These are phyloP conservation scores for Flaveria sonorensis DNA, from an alignment of 129 eudicot species.

Conservation along the genomic window DNA sequence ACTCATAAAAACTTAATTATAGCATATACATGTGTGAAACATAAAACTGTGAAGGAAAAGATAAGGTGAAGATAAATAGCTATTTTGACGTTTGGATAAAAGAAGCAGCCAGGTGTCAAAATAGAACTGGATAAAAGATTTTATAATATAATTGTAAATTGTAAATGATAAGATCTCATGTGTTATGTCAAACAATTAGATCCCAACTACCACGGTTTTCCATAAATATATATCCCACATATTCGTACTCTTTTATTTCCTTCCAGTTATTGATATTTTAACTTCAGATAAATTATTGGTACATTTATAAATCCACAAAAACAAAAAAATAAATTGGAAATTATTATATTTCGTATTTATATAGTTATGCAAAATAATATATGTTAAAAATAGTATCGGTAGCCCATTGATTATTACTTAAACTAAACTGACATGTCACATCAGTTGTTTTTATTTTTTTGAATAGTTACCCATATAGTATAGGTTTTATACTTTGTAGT, in stretches of 20 bases:
- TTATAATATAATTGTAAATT: conserved; percentile 4
- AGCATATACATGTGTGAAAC: conserved; percentile 26
- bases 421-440: too few relatives aligned
- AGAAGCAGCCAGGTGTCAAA: conserved; percentile 30
- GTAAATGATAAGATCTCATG: conserved; percentile 36
- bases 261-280: neutral
- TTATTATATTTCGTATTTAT: too few relatives aligned
- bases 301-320: neutral
- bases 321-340: too few relatives aligned
- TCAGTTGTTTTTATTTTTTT: too few relatives aligned
- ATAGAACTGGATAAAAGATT: conserved; percentile 20
- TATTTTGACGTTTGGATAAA: conserved; percentile 27
- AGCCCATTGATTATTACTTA: too few relatives aligned
- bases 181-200: conserved; percentile 35
- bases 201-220: conserved; percentile 23
- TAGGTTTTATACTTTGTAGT: too few relatives aligned
- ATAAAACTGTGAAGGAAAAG: conserved; percentile 22
- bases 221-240: neutral
- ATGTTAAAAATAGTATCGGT: too few relatives aligned
- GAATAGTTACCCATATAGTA: too few relatives aligned
- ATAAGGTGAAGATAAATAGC: conserved; percentile 33
- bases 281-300: neutral
- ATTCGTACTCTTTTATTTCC: neutral
- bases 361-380: too few relatives aligned
- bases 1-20: neutral